Evolutionary conservation across 495 filamentous ascomycete species (phyloP), one percentile per base, ranked within the genome.

Genomic region (Talaromyces ruber): DNA sequence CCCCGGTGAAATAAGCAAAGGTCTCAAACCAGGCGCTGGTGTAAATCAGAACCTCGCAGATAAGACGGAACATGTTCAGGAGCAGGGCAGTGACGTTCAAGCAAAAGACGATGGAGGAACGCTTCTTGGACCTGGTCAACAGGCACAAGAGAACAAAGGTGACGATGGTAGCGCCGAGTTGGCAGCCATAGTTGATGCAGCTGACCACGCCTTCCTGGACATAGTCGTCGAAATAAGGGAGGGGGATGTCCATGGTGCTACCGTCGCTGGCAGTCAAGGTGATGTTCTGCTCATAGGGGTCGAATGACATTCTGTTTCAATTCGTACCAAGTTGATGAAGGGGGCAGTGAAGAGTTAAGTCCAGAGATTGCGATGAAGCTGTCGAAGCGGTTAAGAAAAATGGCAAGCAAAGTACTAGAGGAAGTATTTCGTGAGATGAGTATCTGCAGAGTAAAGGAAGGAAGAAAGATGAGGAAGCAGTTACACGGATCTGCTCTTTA

Each of bases 151-250:
- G 76, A 45, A 89, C 64, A 22, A 92, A 74, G 61, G 93, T 84
- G 24, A 88, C 68, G 63, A 88, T 63, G 29, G 82, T 84, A n/a
- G 89, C 88, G 30, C 92, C 92, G 58, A 92, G 78, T 69, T 95
- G 89, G 29, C 77, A 69, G 51, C 82, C 86, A 67, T 86, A 92
- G 71, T 86, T 88, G 83, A 92, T 86, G 71, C 79, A 77, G 50
- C 81, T 72, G 18, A 79, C 75, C 53, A 84, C 67, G 64, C 78
- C 77, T 69, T 84, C 82, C 60, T 66, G 64, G 64, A 80, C 70
- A 60, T 81, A 74, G 7, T 60, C 51, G 63, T 85, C 73, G 26
- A 93, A 58, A 4, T 75, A 71, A 11, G 63, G 53, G 25, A 89
- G 66, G 57, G 75, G 60, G 34, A 88, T 68, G 6, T 76, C 70